A percentile compares a stretch with the other conserved stretches of the same genome.
phyloP scores from a whole-genome alignment of 2,329 filamentous ascomycete species.

The Sporothrix dimorphospora region DNA sequence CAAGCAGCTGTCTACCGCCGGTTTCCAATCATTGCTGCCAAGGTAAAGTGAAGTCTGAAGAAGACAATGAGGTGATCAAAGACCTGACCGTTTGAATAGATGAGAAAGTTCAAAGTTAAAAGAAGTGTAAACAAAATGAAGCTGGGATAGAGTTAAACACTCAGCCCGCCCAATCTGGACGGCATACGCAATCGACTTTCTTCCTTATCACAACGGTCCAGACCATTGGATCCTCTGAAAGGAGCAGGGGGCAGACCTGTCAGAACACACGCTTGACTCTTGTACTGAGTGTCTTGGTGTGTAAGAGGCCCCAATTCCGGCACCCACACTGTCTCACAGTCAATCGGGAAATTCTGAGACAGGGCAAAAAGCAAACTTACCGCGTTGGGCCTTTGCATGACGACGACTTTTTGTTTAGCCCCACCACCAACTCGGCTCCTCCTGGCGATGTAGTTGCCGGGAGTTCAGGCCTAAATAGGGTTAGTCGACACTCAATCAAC shows the following conservation, averaged over 20 bases:
- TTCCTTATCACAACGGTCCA: neutral
- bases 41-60: neutral
- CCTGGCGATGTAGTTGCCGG: too few species aligned
- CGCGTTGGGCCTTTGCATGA: constrained; percentile 12
- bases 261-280: too few species aligned
- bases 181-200: constrained; percentile 4
- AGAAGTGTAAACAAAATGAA: neutral
- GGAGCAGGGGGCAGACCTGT: too few species aligned
- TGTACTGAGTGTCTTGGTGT: too few species aligned
- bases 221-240: neutral
- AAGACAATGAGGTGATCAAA: neutral
- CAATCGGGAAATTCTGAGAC: neutral
- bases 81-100: neutral
- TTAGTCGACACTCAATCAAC: neutral
- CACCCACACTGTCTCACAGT: neutral
- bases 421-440: too few species aligned
- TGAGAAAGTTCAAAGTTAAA: neutral
- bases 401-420: constrained; percentile 4
- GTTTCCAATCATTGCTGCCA: neutral
- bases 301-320: neutral
- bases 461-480: neutral
- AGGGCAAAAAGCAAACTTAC: neutral
- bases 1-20: neutral
- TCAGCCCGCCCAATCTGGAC: neutral
- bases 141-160: neutral